Evolutionary conservation across 2,329 filamentous ascomycete species (phyloP).

Genomic region (Fonsecaea monophora): DNA sequence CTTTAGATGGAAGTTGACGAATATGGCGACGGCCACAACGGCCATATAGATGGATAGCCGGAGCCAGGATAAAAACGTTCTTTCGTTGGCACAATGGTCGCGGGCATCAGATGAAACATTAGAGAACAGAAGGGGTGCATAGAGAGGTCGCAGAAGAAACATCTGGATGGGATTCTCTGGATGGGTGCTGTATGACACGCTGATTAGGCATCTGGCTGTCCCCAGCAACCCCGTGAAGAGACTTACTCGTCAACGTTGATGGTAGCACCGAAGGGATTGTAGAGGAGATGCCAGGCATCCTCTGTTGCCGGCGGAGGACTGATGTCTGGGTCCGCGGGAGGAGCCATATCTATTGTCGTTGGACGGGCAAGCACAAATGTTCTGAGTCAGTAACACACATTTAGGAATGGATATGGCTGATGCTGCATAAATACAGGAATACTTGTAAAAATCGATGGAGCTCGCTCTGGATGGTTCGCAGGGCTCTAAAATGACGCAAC

Average conservation of each 20-base stretch:
- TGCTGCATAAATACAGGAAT: background rate
- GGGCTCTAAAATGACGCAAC: constrained; percentile 16
- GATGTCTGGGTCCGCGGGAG: background rate
- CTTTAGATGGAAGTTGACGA: constrained; percentile 91
- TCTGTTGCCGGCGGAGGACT: constrained; percentile 3
- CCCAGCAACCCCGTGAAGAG: background rate
- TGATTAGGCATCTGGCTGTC: background rate
- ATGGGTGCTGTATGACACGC: constrained; percentile 17
- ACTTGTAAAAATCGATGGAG: background rate
- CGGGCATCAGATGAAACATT: constrained; percentile 70
- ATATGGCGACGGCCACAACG: constrained; percentile 86
- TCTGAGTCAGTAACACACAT: background rate
- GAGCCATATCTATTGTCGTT: background rate
- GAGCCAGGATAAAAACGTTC: constrained; percentile 87
- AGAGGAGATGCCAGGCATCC: constrained; percentile 37
- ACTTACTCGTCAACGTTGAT: constrained; percentile 35
- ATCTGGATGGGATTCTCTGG: constrained; percentile 44
- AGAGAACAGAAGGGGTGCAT: constrained; percentile 69
- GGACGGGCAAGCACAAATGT: background rate
- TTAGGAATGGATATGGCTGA: background rate
- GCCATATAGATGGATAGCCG: constrained; percentile 89
- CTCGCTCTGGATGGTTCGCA: background rate
- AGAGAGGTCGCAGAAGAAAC: constrained; percentile 62
- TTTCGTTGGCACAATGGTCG: constrained; percentile 71
- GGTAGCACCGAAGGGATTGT: constrained; percentile 36